phyloP scores from a whole-genome alignment of 129 eudicot species.

The Chrysanthemum lavandulifolium region DNA sequence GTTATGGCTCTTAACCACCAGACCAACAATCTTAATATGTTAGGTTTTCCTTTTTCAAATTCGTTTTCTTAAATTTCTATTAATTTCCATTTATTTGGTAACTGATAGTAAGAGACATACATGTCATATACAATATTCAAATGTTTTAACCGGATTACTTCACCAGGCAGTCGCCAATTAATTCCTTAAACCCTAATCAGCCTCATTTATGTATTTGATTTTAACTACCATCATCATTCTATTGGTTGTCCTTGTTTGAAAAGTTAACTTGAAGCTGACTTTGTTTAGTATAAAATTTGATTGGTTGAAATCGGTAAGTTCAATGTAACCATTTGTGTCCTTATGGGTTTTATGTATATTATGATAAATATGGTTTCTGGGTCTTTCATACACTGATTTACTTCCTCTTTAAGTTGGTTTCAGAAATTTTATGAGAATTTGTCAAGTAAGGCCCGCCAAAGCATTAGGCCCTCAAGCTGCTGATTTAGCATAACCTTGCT shows the following conservation, averaged over 20 bases:
- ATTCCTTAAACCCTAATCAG: neutral
- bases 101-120: too few species aligned
- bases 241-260: neutral
- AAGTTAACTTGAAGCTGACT: neutral
- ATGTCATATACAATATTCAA: too few species aligned
- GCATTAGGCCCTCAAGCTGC: slow-evolving; percentile 65
- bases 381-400: slow-evolving; percentile 11
- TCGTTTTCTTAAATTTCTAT: too few species aligned
- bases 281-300: neutral
- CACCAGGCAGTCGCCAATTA: neutral
- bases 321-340: neutral
- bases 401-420: slow-evolving; percentile 1
- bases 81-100: too few species aligned
- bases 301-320: neutral
- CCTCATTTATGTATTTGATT: too few species aligned
- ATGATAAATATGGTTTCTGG: neutral
- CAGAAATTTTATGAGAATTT: slow-evolving; percentile 80
- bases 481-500: slow-evolving; percentile 55
- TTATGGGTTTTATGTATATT: slow-evolving; percentile 3
- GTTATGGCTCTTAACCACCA: too few species aligned
- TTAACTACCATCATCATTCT: neutral
- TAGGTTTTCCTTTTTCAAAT: too few species aligned
- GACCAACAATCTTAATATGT: too few species aligned
- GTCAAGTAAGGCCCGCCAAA: slow-evolving; percentile 81
- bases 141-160: too few species aligned